Evolutionary conservation across 148 eudicot genomes (phyloP).

Genomic region (Heliamphora exappendiculata): DNA sequence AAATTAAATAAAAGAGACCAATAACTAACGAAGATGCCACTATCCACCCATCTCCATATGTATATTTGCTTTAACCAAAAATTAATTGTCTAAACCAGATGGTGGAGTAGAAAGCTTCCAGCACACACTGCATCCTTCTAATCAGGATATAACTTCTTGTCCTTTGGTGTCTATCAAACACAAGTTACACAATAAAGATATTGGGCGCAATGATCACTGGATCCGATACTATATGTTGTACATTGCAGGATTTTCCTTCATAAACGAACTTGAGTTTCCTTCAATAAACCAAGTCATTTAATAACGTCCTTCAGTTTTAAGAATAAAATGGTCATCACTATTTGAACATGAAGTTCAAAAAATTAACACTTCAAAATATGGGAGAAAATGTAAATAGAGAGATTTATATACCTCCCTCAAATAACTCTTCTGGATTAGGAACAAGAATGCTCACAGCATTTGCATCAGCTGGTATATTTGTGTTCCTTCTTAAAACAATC

Average conservation of each 20-base stretch:
- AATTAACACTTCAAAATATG: background rate
- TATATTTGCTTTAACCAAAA: background rate
- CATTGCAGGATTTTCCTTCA: background rate
- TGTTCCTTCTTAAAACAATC: slow-evolving; percentile 61
- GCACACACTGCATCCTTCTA: background rate
- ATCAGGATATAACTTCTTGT: background rate
- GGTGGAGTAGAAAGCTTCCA: background rate
- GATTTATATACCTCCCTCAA: slow-evolving; percentile 45
- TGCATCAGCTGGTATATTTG: slow-evolving; percentile 57
- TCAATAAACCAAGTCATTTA: background rate
- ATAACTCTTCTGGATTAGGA: slow-evolving; percentile 36
- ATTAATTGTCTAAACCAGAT: background rate
- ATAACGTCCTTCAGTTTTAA: background rate
- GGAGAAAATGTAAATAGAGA: background rate
- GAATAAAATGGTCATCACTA: background rate
- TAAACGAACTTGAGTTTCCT: background rate
- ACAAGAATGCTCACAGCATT: slow-evolving; percentile 79
- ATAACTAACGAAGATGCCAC: background rate
- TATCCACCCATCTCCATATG: background rate
- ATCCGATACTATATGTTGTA: background rate
- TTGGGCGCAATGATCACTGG: background rate
- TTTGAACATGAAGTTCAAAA: background rate
- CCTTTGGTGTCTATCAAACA: background rate
- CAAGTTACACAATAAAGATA: background rate
- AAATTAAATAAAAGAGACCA: too few relatives aligned